Evolutionary conservation across 2,329 filamentous ascomycete species (phyloP), one percentile per base, ranked within the genome.

Genomic region (Leptographium procerum): DNA sequence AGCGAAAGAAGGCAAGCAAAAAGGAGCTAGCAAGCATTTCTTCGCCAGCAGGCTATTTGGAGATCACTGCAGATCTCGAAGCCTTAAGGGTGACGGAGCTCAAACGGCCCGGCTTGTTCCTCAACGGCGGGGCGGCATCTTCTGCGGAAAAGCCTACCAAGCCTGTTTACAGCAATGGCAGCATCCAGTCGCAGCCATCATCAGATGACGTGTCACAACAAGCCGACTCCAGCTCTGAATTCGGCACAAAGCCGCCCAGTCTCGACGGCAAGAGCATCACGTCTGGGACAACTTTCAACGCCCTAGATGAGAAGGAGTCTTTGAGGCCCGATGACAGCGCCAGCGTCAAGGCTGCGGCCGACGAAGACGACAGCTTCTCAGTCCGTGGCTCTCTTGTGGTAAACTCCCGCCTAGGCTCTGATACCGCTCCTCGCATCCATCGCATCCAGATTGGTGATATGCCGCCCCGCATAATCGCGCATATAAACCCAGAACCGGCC

Each of bases 301-400:
- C 89, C n/a, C 77, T 96, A 68, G 92, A 97, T 67, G 92, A 97
- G 72, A 96, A 96, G 70, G 92, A 96, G 69, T 96, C 91, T 7
- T 78, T 96, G 57, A 86, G 91, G 14, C 92, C 92, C 10, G 92
- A 97, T 72, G 92, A 97, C 69, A 96, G 92, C 71, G 92, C 92
- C 36, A 96, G 91, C 69, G 87, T 96, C 19, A 90, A 95, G 71
- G 84, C 83, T 31, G 88, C 88, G 8, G 86, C 86, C 14, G 91
- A 96, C 64, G 92, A 97, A 65, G 92, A 96, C 66, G 91, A 96
- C 69, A 77, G 85, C 33, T 86, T 89, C 62, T 94, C 89, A 0
- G 80, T 89, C 50, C 82, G 86, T 50, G 87, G 86, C 31, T 92
- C 89, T 16, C 81, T 89, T 43, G 79, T 88, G 59, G 82, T 88